Percentiles rank a stretch among this genome's conserved stretches.
phyloP scores from a whole-genome alignment of 768 basidiomycete species.

The Phylloporus sp. region DNA sequence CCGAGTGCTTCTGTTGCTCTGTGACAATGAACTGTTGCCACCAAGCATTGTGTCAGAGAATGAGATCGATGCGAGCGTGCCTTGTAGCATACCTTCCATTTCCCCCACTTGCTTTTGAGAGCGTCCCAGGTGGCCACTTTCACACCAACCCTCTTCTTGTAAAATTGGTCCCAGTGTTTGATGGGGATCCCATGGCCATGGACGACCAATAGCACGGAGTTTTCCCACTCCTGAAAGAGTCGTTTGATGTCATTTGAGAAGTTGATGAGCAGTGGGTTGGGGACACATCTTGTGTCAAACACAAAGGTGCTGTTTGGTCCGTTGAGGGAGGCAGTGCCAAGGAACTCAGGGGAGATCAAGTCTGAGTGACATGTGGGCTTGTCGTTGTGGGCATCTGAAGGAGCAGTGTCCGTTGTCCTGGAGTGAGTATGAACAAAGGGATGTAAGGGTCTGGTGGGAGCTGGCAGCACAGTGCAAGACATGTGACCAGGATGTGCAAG shows the following conservation, averaged over 20 bases:
- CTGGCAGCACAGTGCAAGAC: no score
- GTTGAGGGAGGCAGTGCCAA: background rate
- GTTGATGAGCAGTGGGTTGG: background rate
- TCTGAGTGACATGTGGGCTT: no score
- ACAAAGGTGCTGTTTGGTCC: background rate
- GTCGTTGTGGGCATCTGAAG: no score
- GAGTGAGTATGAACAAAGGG: no score
- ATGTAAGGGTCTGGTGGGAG: no score
- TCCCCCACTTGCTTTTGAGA: constrained; percentile 11
- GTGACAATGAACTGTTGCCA: background rate
- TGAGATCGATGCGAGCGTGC: no score
- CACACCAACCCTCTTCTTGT: background rate
- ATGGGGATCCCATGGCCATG: constrained; percentile 3
- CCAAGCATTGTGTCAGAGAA: background rate
- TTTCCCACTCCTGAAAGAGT: background rate
- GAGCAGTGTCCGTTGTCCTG: no score
- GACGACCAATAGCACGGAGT: background rate
- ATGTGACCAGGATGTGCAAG: no score
- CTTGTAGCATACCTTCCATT: constrained; percentile 12
- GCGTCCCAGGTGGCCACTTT: constrained; percentile 9
- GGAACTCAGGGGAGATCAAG: background rate
- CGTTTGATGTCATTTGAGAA: background rate
- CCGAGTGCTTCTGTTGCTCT: background rate
- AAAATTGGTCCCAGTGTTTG: constrained; percentile 13
- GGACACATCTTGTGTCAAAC: background rate